Conservation (phyloP, 2,329 filamentous ascomycete species). For the Pseudogymnoascus sp. region DNA sequence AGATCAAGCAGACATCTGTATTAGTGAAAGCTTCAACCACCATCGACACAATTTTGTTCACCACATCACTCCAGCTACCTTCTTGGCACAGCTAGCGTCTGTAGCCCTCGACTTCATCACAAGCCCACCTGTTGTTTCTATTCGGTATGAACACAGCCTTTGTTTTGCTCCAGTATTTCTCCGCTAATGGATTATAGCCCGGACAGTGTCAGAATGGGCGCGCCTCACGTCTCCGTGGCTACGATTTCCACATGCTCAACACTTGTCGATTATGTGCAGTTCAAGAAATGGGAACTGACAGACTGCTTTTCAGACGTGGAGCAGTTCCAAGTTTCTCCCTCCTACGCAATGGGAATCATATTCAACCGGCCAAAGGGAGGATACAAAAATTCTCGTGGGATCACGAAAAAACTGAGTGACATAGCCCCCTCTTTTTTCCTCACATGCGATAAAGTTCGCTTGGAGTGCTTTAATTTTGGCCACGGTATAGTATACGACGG, state of each 20-base stretch:
- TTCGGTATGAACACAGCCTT: not conserved
- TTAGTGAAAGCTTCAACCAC: not conserved
- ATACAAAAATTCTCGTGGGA: not conserved
- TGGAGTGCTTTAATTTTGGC: not conserved
- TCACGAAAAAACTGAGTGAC: not conserved
- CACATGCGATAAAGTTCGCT: not conserved
- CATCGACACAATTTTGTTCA: not conserved
- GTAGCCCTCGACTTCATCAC: not conserved
- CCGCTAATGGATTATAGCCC: not conserved
- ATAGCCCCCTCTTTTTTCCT: not conserved
- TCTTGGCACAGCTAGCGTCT: not conserved
- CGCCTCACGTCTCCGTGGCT: not conserved
- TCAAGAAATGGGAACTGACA: not conserved
- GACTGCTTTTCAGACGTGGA: not conserved
- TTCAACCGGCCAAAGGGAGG: not conserved
- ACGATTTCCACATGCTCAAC: not conserved
- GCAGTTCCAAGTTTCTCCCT: not conserved
- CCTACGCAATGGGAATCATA: not conserved
- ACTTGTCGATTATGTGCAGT: not conserved
- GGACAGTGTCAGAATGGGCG: not conserved
- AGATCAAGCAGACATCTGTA: not conserved
- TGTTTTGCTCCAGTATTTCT: not conserved
- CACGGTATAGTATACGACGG: not conserved
- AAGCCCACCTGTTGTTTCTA: not conserved
- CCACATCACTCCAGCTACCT: not conserved